These are phyloP conservation scores for Trifolium fragiferum DNA, from an alignment of 306 rosid species.

Conservation along the genomic window DNA sequence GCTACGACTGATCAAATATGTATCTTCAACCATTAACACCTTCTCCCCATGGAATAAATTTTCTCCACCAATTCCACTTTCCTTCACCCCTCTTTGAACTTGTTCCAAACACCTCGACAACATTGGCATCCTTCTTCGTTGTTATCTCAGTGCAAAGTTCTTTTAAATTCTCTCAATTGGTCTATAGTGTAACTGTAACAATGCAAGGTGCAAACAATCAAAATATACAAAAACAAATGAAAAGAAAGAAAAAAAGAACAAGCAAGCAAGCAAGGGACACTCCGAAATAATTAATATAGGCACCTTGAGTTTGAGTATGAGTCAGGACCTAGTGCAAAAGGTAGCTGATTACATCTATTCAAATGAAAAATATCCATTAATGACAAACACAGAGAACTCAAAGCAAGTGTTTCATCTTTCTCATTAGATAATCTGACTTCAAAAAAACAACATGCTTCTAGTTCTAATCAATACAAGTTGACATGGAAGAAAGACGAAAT, in stretches of 20 bases:
- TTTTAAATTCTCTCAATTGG: not conserved
- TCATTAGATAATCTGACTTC: conserved; percentile 21
- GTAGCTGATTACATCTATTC: conserved; percentile 62
- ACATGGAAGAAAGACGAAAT: conserved; percentile 9
- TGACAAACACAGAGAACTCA: conserved; percentile 30
- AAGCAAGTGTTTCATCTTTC: conserved; percentile 40
- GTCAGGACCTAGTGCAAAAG: conserved; percentile 76
- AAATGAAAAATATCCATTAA: conserved; percentile 44
- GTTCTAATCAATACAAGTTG: conserved; percentile 29
- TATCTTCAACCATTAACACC: not conserved
- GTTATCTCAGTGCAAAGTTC: not conserved
- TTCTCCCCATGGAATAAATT: not conserved
- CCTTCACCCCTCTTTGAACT: not conserved
- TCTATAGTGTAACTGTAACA: too few species aligned
- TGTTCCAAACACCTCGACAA: not conserved
- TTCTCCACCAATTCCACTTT: conserved; percentile 2
- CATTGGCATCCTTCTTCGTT: not conserved
- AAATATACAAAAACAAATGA: too few species aligned
- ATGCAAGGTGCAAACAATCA: too few species aligned
- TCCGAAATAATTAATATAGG: conserved; percentile 55
- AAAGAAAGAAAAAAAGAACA: conserved; percentile 37
- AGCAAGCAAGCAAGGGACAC: conserved; percentile 59
- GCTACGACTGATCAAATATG: not conserved
- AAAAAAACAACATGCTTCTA: conserved; percentile 7
- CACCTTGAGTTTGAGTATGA: conserved; percentile 63